Evolutionary conservation across 192 early-diverging fungal species (phyloP), one percentile per base, ranked within the genome.

Genomic region (Phlyctochytrium arcticum): DNA sequence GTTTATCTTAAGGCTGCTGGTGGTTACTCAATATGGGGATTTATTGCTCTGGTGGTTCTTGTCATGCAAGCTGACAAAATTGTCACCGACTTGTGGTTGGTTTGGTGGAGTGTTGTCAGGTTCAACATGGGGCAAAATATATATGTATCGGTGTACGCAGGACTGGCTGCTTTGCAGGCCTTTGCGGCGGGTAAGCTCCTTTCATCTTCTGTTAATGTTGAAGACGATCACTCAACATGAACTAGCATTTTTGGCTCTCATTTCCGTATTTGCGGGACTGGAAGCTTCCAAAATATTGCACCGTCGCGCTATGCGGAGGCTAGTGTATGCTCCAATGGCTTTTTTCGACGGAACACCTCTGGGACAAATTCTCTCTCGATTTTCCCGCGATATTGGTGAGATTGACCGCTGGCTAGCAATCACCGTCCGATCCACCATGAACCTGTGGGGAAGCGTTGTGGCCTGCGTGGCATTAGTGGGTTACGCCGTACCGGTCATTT

Each of bases 301-400:
- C 75, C 67, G 77, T 17, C 42, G 24, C 6, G 77, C 77, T 6
- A 48, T 85, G 26, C 12, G 37, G 2, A 47, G 63, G 10, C 46
- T 88, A 6, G 44, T 89, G 33, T 34, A 50, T 27, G 75, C 83
- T 1, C 84, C 85, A 4, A 72, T 91, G 63, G 67, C 67, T 21
- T 87, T 85, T 55, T 90, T 90, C 64, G 74, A 85, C 8, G 54
- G 49, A 27, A 74, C 85, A 44, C 80, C 88, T 1, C 76, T 80
- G 17, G 91, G 90, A 6, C 74, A 80, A 19, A 84, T 93, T 15
- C 59, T 93, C 26, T 81, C 86, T 36, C 74, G 87, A 65, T 86
- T 91, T 53, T 75, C 75, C 36, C 46, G 70, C 15, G 78, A 76
- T 48, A 59, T 80, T 48, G 46, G 44, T 15, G 35, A 70, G 6